Evolutionary conservation across 768 basidiomycete genomes (phyloP).

Genomic region (Antrodiella citrinella): DNA sequence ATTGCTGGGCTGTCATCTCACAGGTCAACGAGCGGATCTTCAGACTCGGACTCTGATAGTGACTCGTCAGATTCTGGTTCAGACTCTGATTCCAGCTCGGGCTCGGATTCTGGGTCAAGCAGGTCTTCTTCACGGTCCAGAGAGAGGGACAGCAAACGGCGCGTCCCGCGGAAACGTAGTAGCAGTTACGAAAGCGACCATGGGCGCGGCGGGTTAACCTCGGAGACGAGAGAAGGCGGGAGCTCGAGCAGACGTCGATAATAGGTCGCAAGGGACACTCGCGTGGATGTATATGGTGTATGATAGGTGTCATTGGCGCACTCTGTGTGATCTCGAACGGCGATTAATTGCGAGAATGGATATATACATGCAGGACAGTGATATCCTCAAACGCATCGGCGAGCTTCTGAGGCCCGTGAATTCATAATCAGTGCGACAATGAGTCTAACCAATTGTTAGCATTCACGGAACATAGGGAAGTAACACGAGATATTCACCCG

Average conservation of each 20-base stretch:
- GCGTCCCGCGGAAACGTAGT: constrained; percentile 10
- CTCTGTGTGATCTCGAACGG: too few species aligned
- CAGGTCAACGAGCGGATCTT: constrained; percentile 11
- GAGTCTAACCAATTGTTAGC: constrained; percentile 32
- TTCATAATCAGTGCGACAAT: constrained; percentile 93
- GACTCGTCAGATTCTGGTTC: constrained; percentile 27
- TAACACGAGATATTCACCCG: constrained; percentile 54
- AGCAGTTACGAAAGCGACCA: constrained; percentile 14
- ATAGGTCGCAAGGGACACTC: not conserved
- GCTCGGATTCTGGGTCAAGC: constrained; percentile 29
- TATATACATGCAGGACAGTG: not conserved
- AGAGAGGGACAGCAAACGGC: constrained; percentile 28
- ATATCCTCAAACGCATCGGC: constrained; percentile 6
- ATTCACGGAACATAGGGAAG: not conserved
- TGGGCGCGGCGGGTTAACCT: constrained; percentile 1
- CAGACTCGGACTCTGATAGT: constrained; percentile 22
- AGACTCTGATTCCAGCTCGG: constrained; percentile 37
- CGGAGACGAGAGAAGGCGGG: constrained; percentile 2
- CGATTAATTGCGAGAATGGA: not conserved
- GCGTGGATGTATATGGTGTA: constrained; percentile 4
- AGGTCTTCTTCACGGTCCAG: constrained; percentile 34
- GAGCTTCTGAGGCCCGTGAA: constrained; percentile 48
- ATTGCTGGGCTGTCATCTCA: not conserved
- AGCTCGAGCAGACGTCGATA: not conserved
- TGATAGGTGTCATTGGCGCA: constrained; percentile 2